Evolutionary conservation across 164 flowering plant species (phyloP).

Genomic region (Dillenia suffruticosa): DNA sequence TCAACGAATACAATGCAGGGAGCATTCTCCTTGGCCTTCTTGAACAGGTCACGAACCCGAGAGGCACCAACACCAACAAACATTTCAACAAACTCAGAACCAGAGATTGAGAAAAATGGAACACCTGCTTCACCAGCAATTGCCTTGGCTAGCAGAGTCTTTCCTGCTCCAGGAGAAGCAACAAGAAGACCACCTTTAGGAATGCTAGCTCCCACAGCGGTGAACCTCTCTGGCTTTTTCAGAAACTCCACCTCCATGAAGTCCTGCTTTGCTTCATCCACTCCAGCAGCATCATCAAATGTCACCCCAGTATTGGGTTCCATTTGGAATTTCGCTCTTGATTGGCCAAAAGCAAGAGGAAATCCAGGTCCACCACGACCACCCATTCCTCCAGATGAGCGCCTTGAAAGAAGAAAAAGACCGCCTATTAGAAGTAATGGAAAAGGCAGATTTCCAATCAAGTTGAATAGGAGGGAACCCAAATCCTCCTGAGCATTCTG

Average conservation of each 20-base stretch:
- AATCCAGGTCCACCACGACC: conserved; percentile 98
- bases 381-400: conserved; percentile 80
- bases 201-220: conserved; percentile 89
- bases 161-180: conserved; percentile 96
- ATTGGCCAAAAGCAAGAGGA: conserved; percentile 79
- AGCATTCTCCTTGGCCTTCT: conserved; percentile 94
- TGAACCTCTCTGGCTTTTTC: conserved; percentile 91
- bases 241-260: conserved; percentile 92
- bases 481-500: conserved; percentile 90
- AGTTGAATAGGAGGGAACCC: conserved; percentile 66
- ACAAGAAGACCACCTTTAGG: conserved; percentile 93
- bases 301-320: conserved; percentile 96
- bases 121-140: conserved; percentile 98
- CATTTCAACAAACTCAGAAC: conserved; percentile 95
- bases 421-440: conserved; percentile 83
- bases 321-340: conserved; percentile 92
- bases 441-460: conserved; percentile 81
- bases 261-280: conserved; percentile 93
- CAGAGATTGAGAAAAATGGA: conserved; percentile 89
- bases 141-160: conserved; percentile 85
- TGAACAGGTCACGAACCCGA: conserved; percentile 91
- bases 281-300: conserved; percentile 96
- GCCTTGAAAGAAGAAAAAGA: conserved; percentile 84
- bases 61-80: conserved; percentile 98
- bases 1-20: conserved; percentile 95